Percentiles rank a stretch among this genome's conserved stretches.
Evolutionary conservation across 192 early-diverging fungal genomes (phyloP).

Genomic region (Obelidium mucronatum): DNA sequence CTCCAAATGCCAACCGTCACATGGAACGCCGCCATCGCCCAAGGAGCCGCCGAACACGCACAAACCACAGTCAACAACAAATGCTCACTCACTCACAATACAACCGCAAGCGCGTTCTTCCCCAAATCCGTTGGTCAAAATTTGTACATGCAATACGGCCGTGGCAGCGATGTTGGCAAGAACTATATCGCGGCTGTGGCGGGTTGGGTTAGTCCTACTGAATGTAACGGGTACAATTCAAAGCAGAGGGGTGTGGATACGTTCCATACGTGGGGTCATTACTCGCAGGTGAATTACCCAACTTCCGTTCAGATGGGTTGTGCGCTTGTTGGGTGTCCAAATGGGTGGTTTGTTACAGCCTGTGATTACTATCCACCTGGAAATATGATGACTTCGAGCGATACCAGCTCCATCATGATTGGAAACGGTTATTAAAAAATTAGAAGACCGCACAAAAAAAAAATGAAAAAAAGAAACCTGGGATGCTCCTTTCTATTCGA

Average conservation of each 20-base stretch:
- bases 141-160: background rate
- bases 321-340: too few species aligned
- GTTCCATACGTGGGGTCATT: background rate
- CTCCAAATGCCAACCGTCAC: too few species aligned
- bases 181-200: background rate
- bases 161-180: background rate
- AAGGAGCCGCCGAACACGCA: background rate
- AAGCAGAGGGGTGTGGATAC: background rate
- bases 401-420: too few species aligned
- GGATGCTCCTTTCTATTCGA: too few species aligned
- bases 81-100: background rate
- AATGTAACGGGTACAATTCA: background rate
- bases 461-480: too few species aligned
- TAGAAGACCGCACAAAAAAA: too few species aligned
- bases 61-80: background rate
- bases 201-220: background rate
- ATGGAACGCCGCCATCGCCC: background rate
- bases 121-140: background rate
- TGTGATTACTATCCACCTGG: too few species aligned
- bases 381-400: too few species aligned
- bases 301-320: too few species aligned
- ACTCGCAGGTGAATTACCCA: background rate
- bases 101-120: background rate
- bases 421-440: too few species aligned
- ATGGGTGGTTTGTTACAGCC: too few species aligned